Conservation (phyloP, 148 eudicot genomes). For the Rhododendron ovatum region DNA sequence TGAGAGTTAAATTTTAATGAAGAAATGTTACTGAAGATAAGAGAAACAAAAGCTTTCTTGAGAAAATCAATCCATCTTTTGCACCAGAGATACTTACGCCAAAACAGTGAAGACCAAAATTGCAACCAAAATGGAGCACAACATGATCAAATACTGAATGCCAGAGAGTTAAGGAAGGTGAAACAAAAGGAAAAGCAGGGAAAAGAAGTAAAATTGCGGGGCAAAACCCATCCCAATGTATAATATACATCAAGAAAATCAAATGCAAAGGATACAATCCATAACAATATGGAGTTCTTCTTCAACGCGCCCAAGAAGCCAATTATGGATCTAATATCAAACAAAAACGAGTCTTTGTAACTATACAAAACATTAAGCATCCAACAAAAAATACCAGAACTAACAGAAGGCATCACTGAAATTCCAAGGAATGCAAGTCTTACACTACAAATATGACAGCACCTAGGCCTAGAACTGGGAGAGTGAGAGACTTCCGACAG, state of each 20-base stretch:
- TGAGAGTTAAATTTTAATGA: background rate
- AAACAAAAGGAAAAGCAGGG: constrained; percentile 14
- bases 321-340: constrained; percentile 62
- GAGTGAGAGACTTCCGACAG: constrained; percentile 82
- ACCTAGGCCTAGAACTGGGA: constrained; percentile 93
- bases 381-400: background rate
- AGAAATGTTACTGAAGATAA: background rate
- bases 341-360: background rate
- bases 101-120: constrained; percentile 86
- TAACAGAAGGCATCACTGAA: background rate
- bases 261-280: constrained; percentile 76
- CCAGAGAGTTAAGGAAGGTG: constrained; percentile 19
- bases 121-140: constrained; percentile 62
- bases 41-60: background rate
- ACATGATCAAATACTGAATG: constrained; percentile 68
- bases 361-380: background rate
- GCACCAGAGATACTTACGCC: constrained; percentile 63
- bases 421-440: constrained; percentile 20
- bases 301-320: constrained; percentile 90
- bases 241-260: background rate
- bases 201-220: background rate
- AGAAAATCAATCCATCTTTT: background rate
- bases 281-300: constrained; percentile 74
- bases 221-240: background rate
- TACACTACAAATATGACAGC: constrained; percentile 78